Conservation (phyloP, 805 yeast genomes). For the Saccharomycopsis sp. region DNA sequence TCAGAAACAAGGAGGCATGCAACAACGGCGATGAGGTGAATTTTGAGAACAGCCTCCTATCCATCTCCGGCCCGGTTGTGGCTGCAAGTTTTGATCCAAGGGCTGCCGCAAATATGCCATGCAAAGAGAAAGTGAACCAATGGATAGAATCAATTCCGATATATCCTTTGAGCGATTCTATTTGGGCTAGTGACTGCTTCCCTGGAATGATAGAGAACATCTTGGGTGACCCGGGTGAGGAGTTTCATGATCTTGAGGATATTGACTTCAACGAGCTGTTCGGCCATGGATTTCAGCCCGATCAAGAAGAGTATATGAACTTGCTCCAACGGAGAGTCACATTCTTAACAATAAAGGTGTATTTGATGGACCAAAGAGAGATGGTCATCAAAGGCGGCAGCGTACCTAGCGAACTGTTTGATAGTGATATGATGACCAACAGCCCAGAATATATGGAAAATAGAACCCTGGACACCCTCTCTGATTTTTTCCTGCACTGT, state of each 20-base stretch:
- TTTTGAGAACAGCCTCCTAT: background rate
- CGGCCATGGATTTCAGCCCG: constrained; percentile 4
- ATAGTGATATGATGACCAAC: background rate
- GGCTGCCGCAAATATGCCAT: constrained; percentile 54
- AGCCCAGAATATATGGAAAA: background rate
- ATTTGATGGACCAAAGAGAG: constrained; percentile 26
- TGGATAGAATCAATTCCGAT: constrained; percentile 62
- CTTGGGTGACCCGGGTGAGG: constrained; percentile 11
- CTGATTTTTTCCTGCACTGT: background rate
- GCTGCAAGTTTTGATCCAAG: constrained; percentile 57
- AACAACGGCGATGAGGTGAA: background rate
- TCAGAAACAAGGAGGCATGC: too few species aligned
- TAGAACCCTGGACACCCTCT: background rate
- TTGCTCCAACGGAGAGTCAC: constrained; percentile 49
- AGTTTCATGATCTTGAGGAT: constrained; percentile 13
- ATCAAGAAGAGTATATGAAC: constrained; percentile 38
- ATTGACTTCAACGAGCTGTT: constrained; percentile 6
- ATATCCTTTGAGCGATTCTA: constrained; percentile 25
- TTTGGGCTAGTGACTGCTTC: constrained; percentile 41
- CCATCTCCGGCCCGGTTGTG: background rate
- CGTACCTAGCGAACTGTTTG: background rate
- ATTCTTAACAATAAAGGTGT: constrained; percentile 34
- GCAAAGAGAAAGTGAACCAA: constrained; percentile 52
- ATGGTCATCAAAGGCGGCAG: too few species aligned
- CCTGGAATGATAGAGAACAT: constrained; percentile 37